A percentile compares a stretch with the other conserved stretches of the same genome.
Evolutionary conservation across 306 rosid genomes (phyloP).

Genomic region (Citrullus amarus): DNA sequence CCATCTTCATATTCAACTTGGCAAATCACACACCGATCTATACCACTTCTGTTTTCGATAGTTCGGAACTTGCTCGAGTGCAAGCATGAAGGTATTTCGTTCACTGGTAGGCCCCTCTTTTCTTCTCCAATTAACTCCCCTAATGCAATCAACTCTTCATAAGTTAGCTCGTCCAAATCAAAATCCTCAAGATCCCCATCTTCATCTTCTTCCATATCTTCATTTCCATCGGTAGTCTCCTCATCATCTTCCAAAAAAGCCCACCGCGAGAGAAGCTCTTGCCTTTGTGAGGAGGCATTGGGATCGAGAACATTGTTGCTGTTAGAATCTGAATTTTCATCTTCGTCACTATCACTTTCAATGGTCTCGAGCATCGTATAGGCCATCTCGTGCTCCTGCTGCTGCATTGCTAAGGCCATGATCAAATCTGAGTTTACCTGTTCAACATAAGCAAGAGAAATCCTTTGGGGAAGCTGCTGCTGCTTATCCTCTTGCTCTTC

Average conservation of each 20-base stretch:
- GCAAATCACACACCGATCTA: slow-evolving; percentile 73
- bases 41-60: slow-evolving; percentile 18
- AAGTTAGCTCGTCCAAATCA: slow-evolving; percentile 58
- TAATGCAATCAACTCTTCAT: slow-evolving; percentile 68
- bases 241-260: slow-evolving; percentile 35
- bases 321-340: slow-evolving; percentile 12
- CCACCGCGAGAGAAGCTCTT: slow-evolving; percentile 22
- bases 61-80: slow-evolving; percentile 18
- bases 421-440: slow-evolving; percentile 42
- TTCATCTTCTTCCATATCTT: slow-evolving; percentile 8
- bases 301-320: slow-evolving; percentile 9
- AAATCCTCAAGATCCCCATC: slow-evolving; percentile 7
- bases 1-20: slow-evolving; percentile 76
- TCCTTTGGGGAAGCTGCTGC: slow-evolving; percentile 37
- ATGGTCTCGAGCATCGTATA: slow-evolving; percentile 29
- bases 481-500: slow-evolving; percentile 26
- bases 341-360: slow-evolving; percentile 38
- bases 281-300: slow-evolving; percentile 20
- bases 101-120: slow-evolving; percentile 42
- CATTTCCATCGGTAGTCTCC: slow-evolving; percentile 16
- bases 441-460: slow-evolving; percentile 36
- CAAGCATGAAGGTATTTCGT: slow-evolving; percentile 48
- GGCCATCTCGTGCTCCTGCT: slow-evolving; percentile 50
- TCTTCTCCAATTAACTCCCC: slow-evolving; percentile 76
- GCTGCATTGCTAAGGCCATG: slow-evolving; percentile 48